phyloP scores from a whole-genome alignment of 495 filamentous ascomycete species.

The Xeromyces bisporus region DNA sequence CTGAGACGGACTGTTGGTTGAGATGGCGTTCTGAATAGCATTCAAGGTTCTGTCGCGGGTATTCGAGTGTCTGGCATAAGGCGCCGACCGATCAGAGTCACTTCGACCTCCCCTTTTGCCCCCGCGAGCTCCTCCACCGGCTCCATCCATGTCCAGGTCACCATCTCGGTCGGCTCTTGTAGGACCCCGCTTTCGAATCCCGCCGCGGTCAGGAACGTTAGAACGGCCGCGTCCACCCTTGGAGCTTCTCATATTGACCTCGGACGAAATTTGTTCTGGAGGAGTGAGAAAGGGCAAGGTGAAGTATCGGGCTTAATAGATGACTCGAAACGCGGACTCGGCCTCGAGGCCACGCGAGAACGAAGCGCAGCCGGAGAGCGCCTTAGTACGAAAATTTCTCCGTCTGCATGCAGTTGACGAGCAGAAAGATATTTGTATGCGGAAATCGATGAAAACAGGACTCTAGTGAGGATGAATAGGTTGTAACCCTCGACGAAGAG shows the following conservation, averaged over 20 bases:
- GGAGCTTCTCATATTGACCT: conserved; percentile 18
- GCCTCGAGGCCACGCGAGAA: too few relatives aligned
- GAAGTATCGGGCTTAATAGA: neutral
- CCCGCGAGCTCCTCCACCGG: conserved; percentile 18
- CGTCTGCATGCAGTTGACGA: conserved; percentile 1
- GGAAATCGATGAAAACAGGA: too few relatives aligned
- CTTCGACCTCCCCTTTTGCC: conserved; percentile 22
- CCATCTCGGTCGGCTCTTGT: conserved; percentile 58
- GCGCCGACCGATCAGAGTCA: conserved; percentile 15
- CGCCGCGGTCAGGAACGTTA: conserved; percentile 34
- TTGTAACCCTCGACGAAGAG: too few relatives aligned
- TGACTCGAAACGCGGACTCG: too few relatives aligned
- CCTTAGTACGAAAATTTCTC: neutral
- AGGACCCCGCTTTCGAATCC: conserved; percentile 51
- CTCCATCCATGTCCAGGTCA: conserved; percentile 61
- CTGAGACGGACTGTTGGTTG: conserved; percentile 20
- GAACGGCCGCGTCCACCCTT: conserved; percentile 17
- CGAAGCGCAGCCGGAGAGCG: conserved; percentile 1
- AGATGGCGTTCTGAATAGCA: conserved; percentile 27
- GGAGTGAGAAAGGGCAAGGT: conserved; percentile 1
- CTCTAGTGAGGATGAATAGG: too few relatives aligned
- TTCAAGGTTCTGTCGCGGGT: conserved; percentile 15
- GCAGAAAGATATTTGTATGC: too few relatives aligned
- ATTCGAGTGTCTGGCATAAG: conserved; percentile 9
- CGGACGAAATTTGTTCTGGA: conserved; percentile 2